Evolutionary conservation across 2,329 filamentous ascomycete genomes (phyloP).

Genomic region (Colletotrichum godetiae): DNA sequence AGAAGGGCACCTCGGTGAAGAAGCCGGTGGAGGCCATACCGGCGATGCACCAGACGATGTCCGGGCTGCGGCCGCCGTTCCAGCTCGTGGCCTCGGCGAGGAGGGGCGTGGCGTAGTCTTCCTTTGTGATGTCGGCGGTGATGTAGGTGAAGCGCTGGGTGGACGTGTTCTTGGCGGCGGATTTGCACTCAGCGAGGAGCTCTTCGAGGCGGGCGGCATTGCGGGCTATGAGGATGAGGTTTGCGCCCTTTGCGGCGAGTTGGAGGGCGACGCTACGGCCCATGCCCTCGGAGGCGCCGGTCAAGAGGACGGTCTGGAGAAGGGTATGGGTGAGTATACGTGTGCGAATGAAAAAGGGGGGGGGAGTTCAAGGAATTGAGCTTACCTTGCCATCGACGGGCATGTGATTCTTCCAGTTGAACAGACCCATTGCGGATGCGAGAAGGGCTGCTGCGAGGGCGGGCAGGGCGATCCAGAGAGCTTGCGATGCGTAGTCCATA

Average conservation of each 20-base stretch:
- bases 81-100: slow-evolving; percentile 79
- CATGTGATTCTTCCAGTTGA: slow-evolving; percentile 79
- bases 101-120: slow-evolving; percentile 76
- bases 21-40: slow-evolving; percentile 80
- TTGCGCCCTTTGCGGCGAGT: slow-evolving; percentile 85
- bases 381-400: slow-evolving; percentile 84
- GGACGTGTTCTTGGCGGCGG: slow-evolving; percentile 71
- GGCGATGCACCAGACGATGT: slow-evolving; percentile 92
- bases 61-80: slow-evolving; percentile 80
- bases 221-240: slow-evolving; percentile 86
- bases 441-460: slow-evolving; percentile 50
- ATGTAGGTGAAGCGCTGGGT: slow-evolving; percentile 86
- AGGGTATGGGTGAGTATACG: slow-evolving; percentile 6
- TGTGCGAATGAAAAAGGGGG: not conserved
- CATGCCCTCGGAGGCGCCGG: slow-evolving; percentile 94
- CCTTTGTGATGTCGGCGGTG: slow-evolving; percentile 81
- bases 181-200: slow-evolving; percentile 69
- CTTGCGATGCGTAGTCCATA: slow-evolving; percentile 43
- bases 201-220: slow-evolving; percentile 79
- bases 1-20: slow-evolving; percentile 79
- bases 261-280: slow-evolving; percentile 80
- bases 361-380: slow-evolving; percentile 41
- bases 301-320: slow-evolving; percentile 83
- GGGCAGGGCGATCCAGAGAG: slow-evolving; percentile 63
- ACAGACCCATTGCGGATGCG: slow-evolving; percentile 72